Evolutionary conservation across 371 early-diverging fungal species (phyloP), one percentile per base, ranked within the genome.

Genomic region (Lichtheimia ornata): DNA sequence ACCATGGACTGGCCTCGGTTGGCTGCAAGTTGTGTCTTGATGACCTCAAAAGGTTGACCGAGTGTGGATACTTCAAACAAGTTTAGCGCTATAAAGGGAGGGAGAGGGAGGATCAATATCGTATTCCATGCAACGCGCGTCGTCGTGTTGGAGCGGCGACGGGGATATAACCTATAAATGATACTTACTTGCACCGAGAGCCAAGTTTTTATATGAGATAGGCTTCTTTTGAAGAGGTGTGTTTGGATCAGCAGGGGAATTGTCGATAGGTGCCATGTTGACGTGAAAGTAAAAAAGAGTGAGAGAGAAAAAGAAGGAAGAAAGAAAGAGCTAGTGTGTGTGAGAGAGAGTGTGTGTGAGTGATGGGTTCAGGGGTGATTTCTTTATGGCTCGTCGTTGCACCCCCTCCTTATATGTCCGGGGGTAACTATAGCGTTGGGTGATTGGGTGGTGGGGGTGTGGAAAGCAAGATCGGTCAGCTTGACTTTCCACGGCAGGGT

Each of bases 11-110:
- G 91, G 44, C 84, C 89, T 42, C 94, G 89, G 78, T 93, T 88
- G 44, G 94, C 94, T 45, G 93, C 93, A 71, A 93, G 78, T 65
- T 93, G 93, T 14, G 94, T 94, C 74, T 94, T 94, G 63, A 93
- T 71, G 25, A 94, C 94, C 73, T 94, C 94, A 66, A 94, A 94
- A 51, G 94, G 94, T 72, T 94, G 94, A 30, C 94, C 94, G 22
- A 93, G 82, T 4, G 94, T 93, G 14, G 94, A 89, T 40, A 92
- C 91, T 71, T 94, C 94, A 65, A 94, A 92, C 71, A 90, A 73
- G 73, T 91, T 90, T 66, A 92, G 50, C 43, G 64, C 82, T 81
- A 22, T 22, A 43, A 12, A 52, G 0, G 20, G 18, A 53, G n/a
- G n/a, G 13, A 13, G 12, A 35, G 27, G 40, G 24, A n/a, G n/a